Evolutionary conservation across 768 basidiomycete species (phyloP).

Genomic region (Asterophora parasitica): DNA sequence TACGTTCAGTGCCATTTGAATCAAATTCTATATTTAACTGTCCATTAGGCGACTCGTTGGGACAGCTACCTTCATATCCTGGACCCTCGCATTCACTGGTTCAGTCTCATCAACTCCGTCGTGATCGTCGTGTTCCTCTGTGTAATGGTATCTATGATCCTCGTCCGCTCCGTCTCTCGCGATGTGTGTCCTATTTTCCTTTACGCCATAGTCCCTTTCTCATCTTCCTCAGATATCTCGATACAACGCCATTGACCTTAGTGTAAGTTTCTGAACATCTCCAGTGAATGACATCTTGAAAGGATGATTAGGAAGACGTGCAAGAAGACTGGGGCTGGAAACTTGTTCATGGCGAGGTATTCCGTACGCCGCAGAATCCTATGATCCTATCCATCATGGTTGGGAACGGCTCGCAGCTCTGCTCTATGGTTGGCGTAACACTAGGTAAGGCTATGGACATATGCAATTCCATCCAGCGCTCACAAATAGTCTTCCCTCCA

Average conservation of each 20-base stretch:
- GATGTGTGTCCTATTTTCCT: slow-evolving; percentile 52
- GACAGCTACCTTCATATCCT: slow-evolving; percentile 94
- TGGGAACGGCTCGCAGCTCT: slow-evolving; percentile 87
- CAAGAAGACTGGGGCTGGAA: slow-evolving; percentile 99
- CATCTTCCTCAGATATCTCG: slow-evolving; percentile 60
- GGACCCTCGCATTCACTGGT: slow-evolving; percentile 95
- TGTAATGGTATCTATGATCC: slow-evolving; percentile 89
- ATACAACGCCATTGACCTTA: slow-evolving; percentile 93
- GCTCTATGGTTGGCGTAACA: slow-evolving; percentile 84
- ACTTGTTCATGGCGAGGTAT: slow-evolving; percentile 93
- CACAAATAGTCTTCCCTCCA: slow-evolving; percentile 24
- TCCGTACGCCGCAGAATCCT: slow-evolving; percentile 74
- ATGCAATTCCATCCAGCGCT: background rate
- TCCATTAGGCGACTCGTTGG: slow-evolving; percentile 83
- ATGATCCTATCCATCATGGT: slow-evolving; percentile 79
- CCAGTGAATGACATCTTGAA: background rate
- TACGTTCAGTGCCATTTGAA: slow-evolving; percentile 21
- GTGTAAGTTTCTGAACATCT: slow-evolving; percentile 40
- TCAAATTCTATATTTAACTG: background rate
- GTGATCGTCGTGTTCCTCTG: slow-evolving; percentile 91
- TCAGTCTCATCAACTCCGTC: slow-evolving; percentile 88
- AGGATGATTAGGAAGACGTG: slow-evolving; percentile 69
- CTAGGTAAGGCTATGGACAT: slow-evolving; percentile 45
- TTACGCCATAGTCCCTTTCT: background rate
- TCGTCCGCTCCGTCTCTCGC: slow-evolving; percentile 79